Conservation (phyloP, 179 eudicot species). For the Pouteria campechiana region DNA sequence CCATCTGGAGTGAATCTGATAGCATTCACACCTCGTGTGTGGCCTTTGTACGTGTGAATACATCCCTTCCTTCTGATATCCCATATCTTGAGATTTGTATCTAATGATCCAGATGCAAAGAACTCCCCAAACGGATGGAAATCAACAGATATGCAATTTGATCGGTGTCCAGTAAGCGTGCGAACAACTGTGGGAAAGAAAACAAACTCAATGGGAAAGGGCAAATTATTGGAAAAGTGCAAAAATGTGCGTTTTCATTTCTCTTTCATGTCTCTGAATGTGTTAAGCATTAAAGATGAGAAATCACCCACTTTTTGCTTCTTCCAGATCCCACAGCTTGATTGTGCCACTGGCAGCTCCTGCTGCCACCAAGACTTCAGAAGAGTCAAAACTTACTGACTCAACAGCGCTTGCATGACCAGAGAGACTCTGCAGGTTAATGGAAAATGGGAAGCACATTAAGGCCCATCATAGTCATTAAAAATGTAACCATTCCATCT, state of each 20-base stretch:
- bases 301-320: constrained; percentile 77
- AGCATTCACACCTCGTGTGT: constrained; percentile 91
- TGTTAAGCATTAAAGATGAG: neutral
- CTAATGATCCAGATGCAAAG: constrained; percentile 98
- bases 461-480: too few relatives aligned
- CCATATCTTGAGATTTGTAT: constrained; percentile 98
- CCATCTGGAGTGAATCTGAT: constrained; percentile 99
- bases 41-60: constrained; percentile 96
- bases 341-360: constrained; percentile 99
- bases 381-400: constrained; percentile 94
- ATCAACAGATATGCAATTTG: constrained; percentile 95
- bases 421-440: constrained; percentile 65
- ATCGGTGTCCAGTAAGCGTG: constrained; percentile 91
- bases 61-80: constrained; percentile 95
- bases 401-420: constrained; percentile 98
- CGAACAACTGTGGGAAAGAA: constrained; percentile 63
- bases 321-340: constrained; percentile 99
- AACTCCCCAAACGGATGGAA: constrained; percentile 99
- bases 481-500: too few relatives aligned
- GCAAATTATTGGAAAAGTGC: too few relatives aligned
- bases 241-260: too few relatives aligned
- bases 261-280: too few relatives aligned
- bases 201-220: neutral
- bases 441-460: neutral
- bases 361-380: constrained; percentile 92